phyloP scores from a whole-genome alignment of 2,329 filamentous ascomycete genomes.

The Madurella mycetomatis region DNA sequence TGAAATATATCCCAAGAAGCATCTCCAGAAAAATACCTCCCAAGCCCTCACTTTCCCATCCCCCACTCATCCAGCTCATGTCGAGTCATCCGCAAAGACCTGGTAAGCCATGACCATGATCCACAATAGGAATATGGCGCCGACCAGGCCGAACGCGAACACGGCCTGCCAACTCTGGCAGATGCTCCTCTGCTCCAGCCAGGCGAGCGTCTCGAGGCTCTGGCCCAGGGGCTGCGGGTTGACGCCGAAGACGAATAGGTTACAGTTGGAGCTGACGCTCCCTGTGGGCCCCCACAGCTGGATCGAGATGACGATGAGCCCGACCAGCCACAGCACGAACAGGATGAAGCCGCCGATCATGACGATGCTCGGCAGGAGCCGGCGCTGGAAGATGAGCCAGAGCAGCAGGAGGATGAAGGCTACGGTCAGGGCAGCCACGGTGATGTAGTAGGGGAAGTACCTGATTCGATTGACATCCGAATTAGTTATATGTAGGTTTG shows the following conservation, averaged over 20 bases:
- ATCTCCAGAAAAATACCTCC: not conserved
- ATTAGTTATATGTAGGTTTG: too few species aligned
- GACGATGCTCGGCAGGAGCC: slow-evolving; percentile 57
- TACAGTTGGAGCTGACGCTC: slow-evolving; percentile 56
- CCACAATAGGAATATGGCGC: slow-evolving; percentile 59
- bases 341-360: slow-evolving; percentile 62
- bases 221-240: slow-evolving; percentile 46
- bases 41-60: not conserved
- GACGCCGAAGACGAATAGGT: slow-evolving; percentile 48
- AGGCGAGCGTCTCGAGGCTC: slow-evolving; percentile 54
- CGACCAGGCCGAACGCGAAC: slow-evolving; percentile 59
- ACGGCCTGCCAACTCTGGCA: slow-evolving; percentile 62
- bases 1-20: not conserved
- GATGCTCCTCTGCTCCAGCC: slow-evolving; percentile 59
- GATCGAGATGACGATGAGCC: slow-evolving; percentile 57
- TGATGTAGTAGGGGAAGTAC: slow-evolving; percentile 66
- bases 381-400: slow-evolving; percentile 56
- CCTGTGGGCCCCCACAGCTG: slow-evolving; percentile 60
- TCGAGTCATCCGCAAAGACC: slow-evolving; percentile 46
- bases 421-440: slow-evolving; percentile 55
- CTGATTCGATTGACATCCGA: slow-evolving; percentile 35
- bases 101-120: slow-evolving; percentile 65
- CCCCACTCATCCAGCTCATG: not conserved
- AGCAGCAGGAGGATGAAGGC: slow-evolving; percentile 63
- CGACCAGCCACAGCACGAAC: slow-evolving; percentile 64